Evolutionary conservation across 768 basidiomycete genomes (phyloP).

Genomic region (Clitopilus passeckerianus): DNA sequence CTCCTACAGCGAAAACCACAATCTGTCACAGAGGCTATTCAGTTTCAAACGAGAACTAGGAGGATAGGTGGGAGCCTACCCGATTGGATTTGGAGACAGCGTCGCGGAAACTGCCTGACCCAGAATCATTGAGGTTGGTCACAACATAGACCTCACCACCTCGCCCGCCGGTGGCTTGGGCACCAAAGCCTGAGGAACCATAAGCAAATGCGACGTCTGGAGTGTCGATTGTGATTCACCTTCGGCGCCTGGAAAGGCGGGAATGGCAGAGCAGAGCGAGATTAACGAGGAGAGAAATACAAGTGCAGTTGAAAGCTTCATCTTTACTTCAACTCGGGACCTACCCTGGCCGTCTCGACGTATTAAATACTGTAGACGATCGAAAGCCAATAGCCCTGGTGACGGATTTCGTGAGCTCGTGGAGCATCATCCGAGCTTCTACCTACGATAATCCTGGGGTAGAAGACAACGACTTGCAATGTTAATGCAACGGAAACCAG

Average conservation of each 20-base stretch:
- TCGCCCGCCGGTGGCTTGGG: conserved; percentile 26
- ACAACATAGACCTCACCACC: conserved; percentile 28
- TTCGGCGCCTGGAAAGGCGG: conserved; percentile 28
- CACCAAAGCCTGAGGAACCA: conserved; percentile 21
- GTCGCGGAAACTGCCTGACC: conserved; percentile 28
- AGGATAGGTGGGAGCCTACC: conserved; percentile 8
- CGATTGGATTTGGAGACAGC: conserved; percentile 25
- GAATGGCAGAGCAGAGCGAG: conserved; percentile 17
- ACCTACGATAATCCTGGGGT: neutral
- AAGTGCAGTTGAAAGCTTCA: conserved; percentile 5
- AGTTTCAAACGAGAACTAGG: neutral
- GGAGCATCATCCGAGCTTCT: neutral
- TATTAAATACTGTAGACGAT: neutral
- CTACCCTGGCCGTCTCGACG: neutral
- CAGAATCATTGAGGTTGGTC: conserved; percentile 27
- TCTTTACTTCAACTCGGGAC: neutral
- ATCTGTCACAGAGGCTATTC: conserved; percentile 11
- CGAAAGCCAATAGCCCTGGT: neutral
- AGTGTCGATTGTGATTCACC: conserved; percentile 7
- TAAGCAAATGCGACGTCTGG: neutral
- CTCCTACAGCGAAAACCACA: conserved; percentile 28
- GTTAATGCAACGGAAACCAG: neutral
- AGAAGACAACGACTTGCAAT: neutral
- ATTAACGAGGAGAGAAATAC: conserved; percentile 4
- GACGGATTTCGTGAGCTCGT: neutral